Percentiles rank a stretch among this genome's conserved stretches.
phyloP scores from a whole-genome alignment of 306 rosid species.

The Cicer arietinum region DNA sequence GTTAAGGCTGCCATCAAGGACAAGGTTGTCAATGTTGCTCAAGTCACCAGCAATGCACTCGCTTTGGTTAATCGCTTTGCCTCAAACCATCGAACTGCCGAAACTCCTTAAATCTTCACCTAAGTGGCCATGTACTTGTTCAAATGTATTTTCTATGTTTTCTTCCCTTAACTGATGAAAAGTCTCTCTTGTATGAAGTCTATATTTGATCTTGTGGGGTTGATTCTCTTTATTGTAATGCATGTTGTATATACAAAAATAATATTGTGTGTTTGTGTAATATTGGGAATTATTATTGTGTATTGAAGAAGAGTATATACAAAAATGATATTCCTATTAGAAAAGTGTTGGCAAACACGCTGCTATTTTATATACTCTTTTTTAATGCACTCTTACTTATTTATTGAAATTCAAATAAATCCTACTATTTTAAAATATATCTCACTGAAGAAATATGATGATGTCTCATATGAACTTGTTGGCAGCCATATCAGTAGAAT shows the following conservation, averaged over 20 bases:
- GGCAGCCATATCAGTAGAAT: too few species aligned
- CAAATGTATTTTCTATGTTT: background rate
- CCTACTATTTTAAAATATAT: too few species aligned
- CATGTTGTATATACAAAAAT: conserved; percentile 3
- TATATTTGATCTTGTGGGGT: background rate
- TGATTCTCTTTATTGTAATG: background rate
- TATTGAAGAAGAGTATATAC: background rate
- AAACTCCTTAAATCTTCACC: conserved; percentile 31
- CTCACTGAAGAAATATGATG: too few species aligned
- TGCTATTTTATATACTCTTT: too few species aligned
- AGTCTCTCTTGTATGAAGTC: background rate
- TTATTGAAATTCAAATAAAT: too few species aligned
- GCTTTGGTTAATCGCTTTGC: conserved; percentile 78
- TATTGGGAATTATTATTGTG: conserved; percentile 8
- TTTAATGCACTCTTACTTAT: too few species aligned
- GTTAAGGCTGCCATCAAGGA: conserved; percentile 54
- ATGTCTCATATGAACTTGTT: too few species aligned
- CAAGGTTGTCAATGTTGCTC: conserved; percentile 63
- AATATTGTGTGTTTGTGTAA: conserved; percentile 17
- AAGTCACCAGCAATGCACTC: conserved; percentile 80
- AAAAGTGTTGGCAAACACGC: too few species aligned
- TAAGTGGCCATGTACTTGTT: background rate
- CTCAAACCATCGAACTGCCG: conserved; percentile 43
- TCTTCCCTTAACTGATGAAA: background rate
- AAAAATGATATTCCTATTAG: too few species aligned